Base-by-base conservation (phyloP, 768 basidiomycete genomes). In the Kondoa malvinella region DNA sequence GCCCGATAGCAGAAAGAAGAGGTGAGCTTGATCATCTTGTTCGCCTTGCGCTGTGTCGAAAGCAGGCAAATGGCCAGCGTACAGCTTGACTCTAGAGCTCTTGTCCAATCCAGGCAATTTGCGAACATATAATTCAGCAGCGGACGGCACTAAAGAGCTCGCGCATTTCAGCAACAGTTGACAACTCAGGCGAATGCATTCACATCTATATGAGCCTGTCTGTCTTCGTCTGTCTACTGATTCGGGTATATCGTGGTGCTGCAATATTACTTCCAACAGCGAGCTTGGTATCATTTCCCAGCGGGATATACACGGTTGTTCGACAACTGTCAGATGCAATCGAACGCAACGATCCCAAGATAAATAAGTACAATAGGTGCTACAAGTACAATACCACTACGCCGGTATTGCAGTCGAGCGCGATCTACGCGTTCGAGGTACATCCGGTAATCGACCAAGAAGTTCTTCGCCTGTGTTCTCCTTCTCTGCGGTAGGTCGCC, bases 1-100 rank as follows among this genome's bases (percentile, higher is more conserved):
- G 77, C 92, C 89, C 56, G 91, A 80, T 78, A 97, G 81, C 67
- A 94, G 84, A 32, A 68, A 69, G 69, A 69, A 69, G 29, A 69
- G 50, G 59, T 69, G 66, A 14, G 69, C 56, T 32, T 69, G 65
- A 12, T 34, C 29, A 4, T 59, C 66, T 14, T 29, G 66, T 3
- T 62, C 63, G 16, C 16, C 3, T 8, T 27, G 4, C 29, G 32
- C 3, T 3, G 12, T 32, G 12, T 27, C 14, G 61, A 26, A 63
- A 33, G 61, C 61, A 30, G 61, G 61, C 30, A 63, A 34, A 32
- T 63, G 61, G 32, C 61, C 61, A 32, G 61, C 61, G n/a, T 63
- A 63, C 3, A 63, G 32, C 8, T 33, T 27, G 16, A 29, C 8
- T 29, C 30, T 27, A 27, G 30, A 63, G 32, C n/a, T 3, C 12